Base-by-base conservation (phyloP, 2,329 filamentous ascomycete species). In the Davidsoniella neocaledoniae region DNA sequence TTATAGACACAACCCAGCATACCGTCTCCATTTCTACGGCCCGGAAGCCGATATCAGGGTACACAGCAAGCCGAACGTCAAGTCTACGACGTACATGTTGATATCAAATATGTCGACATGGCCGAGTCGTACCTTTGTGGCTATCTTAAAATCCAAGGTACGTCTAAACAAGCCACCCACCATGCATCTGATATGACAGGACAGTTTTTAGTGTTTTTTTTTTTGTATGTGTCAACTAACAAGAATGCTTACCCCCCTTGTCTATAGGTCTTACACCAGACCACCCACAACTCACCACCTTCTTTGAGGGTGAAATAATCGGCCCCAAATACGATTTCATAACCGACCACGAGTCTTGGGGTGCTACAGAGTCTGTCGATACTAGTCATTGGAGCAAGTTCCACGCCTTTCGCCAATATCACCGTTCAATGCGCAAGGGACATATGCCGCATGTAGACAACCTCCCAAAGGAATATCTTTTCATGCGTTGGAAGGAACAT, bases 401-500 rank as follows among this genome's bases (percentile, higher is more conserved):
- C 63, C 75, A 77, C 1, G 83, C 87, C 7, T 96, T 93, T 71
- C 77, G 82, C 49, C 86, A 85, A 1, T 79, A 90, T 52, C 64
- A 68, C 42, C 78, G 76, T 58, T 68, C 71, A 52, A 73, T 72
- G 33, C 69, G 69, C 43, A 78, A 73, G 57, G 74, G 76, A 14
- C 63, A 77, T 19, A 64, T 71, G 25, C 57, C 61, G 69, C 70
- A 79, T 68, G 68, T 79, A 68, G 82, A 93, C 57, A 77, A 82
- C 57, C 76, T 78, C 44, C 83, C 93, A 61, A 74, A 79, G 55
- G 88, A 95, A 57, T 81, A 93, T 62, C 81, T 98, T 29, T 98
- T 95, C 61, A 98, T 98, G 91, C 79, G 91, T 54, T 98, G 91
- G 91, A 98, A 98, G 65, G 91, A 98, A 61, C 87, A 94, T 59